phyloP scores from a whole-genome alignment of 257 asterid genomes.

The Orobanche coerulescens region DNA sequence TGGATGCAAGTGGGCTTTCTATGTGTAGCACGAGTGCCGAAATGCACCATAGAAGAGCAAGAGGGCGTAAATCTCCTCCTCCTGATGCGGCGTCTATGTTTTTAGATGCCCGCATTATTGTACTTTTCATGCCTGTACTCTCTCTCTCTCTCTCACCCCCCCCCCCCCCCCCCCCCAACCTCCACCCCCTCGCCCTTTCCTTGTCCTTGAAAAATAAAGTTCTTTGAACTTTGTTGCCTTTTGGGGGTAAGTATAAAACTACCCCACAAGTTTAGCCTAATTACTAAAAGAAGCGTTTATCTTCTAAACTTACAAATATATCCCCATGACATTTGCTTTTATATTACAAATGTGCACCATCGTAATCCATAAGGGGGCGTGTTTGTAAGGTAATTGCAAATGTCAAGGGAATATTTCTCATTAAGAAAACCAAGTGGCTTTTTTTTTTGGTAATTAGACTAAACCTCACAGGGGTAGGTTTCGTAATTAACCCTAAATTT shows the following conservation, averaged over 20 bases:
- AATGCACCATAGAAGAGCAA: constrained; percentile 77
- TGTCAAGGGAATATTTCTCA: neutral
- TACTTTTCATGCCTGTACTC: constrained; percentile 91
- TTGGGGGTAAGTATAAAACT: neutral
- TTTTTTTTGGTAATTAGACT: neutral
- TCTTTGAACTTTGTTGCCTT: neutral
- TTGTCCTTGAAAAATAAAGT: constrained; percentile 12
- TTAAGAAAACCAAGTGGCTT: neutral
- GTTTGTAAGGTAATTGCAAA: neutral
- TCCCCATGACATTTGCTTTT: neutral
- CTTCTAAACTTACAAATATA: neutral
- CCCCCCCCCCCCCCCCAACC: too few species aligned
- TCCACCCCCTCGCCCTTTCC: too few species aligned
- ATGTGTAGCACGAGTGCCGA: constrained; percentile 62
- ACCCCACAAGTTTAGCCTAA: neutral
- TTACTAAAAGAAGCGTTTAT: neutral
- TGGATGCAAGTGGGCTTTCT: constrained; percentile 48
- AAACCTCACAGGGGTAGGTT: too few species aligned
- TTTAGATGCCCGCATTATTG: constrained; percentile 86
- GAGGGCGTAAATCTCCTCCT: constrained; percentile 77
- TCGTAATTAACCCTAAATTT: too few species aligned
- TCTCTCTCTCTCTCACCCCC: constrained; percentile 17
- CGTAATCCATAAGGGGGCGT: neutral
- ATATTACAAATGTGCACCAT: too few species aligned
- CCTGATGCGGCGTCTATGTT: constrained; percentile 94